Evolutionary conservation across 164 flowering plant species (phyloP).

Genomic region (Brasenia schreberi): DNA sequence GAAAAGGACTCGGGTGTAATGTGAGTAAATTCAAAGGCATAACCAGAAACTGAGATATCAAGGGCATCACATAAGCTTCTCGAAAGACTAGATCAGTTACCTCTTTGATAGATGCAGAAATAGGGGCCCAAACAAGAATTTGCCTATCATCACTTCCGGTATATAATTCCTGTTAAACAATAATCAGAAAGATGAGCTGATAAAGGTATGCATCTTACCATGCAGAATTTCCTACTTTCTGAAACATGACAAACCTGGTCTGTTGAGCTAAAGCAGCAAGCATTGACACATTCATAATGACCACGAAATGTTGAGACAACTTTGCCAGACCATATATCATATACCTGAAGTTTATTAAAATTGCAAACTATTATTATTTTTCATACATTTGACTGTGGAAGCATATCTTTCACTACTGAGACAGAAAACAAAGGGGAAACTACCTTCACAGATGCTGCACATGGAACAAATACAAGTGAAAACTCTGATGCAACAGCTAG

Average conservation of each 20-base stretch:
- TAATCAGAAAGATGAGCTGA: background rate
- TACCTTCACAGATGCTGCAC: slow-evolving; percentile 79
- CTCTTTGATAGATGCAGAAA: slow-evolving; percentile 29
- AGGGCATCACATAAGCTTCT: too few species aligned
- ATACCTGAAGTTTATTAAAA: slow-evolving; percentile 36
- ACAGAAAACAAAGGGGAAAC: background rate
- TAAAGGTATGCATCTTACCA: background rate
- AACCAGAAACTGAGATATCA: too few species aligned
- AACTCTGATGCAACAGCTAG: slow-evolving; percentile 59
- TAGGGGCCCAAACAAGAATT: slow-evolving; percentile 92
- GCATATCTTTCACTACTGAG: too few species aligned
- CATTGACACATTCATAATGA: slow-evolving; percentile 81
- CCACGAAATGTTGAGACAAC: slow-evolving; percentile 52
- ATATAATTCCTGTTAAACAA: slow-evolving; percentile 63
- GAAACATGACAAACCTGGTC: slow-evolving; percentile 65
- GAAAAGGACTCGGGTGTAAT: background rate
- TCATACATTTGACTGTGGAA: background rate
- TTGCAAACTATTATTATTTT: too few species aligned
- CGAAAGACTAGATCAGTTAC: slow-evolving; percentile 10
- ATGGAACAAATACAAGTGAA: slow-evolving; percentile 79
- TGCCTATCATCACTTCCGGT: slow-evolving; percentile 88
- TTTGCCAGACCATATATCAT: slow-evolving; percentile 80
- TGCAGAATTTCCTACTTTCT: too few species aligned
- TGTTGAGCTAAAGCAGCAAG: slow-evolving; percentile 68
- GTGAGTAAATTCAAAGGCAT: background rate